Percentiles rank a stretch among this genome's conserved stretches.
These are phyloP conservation scores for Panicum miliaceum DNA, from an alignment of 176 grass and related monocot genomes.

Conservation along the genomic window DNA sequence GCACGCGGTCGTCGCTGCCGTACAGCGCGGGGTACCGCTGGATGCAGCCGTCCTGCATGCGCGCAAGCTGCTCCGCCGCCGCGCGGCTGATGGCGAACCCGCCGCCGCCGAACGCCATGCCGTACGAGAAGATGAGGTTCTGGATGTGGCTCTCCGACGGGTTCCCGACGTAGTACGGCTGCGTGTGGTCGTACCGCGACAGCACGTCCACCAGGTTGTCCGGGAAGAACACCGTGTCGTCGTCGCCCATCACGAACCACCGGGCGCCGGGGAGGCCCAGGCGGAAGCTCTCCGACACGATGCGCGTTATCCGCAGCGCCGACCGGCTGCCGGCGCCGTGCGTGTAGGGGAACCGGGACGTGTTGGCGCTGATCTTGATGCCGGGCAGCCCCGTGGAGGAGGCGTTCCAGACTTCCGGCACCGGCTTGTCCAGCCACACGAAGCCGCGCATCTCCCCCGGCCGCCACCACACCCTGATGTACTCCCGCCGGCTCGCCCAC, in stretches of 20 bases:
- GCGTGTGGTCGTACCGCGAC: slow-evolving; percentile 72
- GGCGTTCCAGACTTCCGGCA: slow-evolving; percentile 60
- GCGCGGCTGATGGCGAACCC: slow-evolving; percentile 94
- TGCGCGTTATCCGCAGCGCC: slow-evolving; percentile 83
- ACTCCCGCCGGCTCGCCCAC: slow-evolving; percentile 86
- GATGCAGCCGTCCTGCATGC: slow-evolving; percentile 69
- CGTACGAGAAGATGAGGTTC: slow-evolving; percentile 95
- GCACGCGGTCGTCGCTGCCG: slow-evolving; percentile 86
- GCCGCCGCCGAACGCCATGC: slow-evolving; percentile 94
- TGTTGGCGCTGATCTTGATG: slow-evolving; percentile 73
- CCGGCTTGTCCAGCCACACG: slow-evolving; percentile 93
- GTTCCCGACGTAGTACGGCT: slow-evolving; percentile 89
- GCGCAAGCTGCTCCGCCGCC: neutral
- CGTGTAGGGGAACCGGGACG: slow-evolving; percentile 82
- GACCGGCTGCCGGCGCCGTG: slow-evolving; percentile 79
- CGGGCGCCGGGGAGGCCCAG: slow-evolving; percentile 62
- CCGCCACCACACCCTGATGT: slow-evolving; percentile 91
- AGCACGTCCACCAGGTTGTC: slow-evolving; percentile 93
- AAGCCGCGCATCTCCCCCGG: slow-evolving; percentile 84
- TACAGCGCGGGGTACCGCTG: slow-evolving; percentile 70
- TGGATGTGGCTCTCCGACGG: slow-evolving; percentile 95
- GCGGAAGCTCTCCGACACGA: slow-evolving; percentile 86
- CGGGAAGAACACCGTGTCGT: slow-evolving; percentile 92
- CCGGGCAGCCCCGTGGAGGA: slow-evolving; percentile 52
- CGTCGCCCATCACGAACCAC: slow-evolving; percentile 98